These are phyloP conservation scores for Mucor saturninus DNA, from an alignment of 371 early-diverging fungal species.

Conservation along the genomic window DNA sequence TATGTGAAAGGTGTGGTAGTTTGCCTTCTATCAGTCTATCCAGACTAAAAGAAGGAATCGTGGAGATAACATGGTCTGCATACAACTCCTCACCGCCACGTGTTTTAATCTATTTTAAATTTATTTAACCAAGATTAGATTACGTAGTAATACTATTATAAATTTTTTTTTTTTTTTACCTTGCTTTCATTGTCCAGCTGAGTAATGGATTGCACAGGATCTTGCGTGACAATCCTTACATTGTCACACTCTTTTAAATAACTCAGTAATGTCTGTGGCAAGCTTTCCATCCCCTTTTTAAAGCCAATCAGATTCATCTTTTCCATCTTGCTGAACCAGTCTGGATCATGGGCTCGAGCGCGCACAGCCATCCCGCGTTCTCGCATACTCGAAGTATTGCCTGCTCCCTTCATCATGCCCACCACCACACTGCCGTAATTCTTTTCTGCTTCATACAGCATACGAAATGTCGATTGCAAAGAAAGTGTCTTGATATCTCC, in stretches of 20 bases:
- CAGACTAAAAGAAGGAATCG: slow-evolving; percentile 64
- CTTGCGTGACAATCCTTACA: slow-evolving; percentile 57
- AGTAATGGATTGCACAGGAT: slow-evolving; percentile 45
- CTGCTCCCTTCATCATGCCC: slow-evolving; percentile 44
- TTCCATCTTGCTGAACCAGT: slow-evolving; percentile 64
- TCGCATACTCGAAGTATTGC: slow-evolving; percentile 34
- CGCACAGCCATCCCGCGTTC: slow-evolving; percentile 50
- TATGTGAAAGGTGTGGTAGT: slow-evolving; percentile 55
- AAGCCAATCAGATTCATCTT: slow-evolving; percentile 81
- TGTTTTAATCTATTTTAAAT: slow-evolving; percentile 22
- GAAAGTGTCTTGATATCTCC: slow-evolving; percentile 82
- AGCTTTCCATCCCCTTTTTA: slow-evolving; percentile 75
- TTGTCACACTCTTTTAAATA: slow-evolving; percentile 54
- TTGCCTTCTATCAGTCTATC: slow-evolving; percentile 32
- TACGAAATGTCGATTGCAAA: slow-evolving; percentile 71
- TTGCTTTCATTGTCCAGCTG: slow-evolving; percentile 34
- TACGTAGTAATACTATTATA: neutral
- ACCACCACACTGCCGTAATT: slow-evolving; percentile 68
- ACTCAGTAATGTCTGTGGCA: slow-evolving; percentile 61
- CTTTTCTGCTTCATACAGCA: slow-evolving; percentile 70
- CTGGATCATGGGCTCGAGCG: slow-evolving; percentile 48
- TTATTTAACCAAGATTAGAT: neutral
- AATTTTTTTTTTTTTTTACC: slow-evolving; percentile 23
- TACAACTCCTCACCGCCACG: slow-evolving; percentile 1
- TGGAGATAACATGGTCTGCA: slow-evolving; percentile 59